A percentile compares a stretch with the other conserved stretches of the same genome.
phyloP scores from a whole-genome alignment of 345 rosid genomes.

The Bruguiera parviflora region DNA sequence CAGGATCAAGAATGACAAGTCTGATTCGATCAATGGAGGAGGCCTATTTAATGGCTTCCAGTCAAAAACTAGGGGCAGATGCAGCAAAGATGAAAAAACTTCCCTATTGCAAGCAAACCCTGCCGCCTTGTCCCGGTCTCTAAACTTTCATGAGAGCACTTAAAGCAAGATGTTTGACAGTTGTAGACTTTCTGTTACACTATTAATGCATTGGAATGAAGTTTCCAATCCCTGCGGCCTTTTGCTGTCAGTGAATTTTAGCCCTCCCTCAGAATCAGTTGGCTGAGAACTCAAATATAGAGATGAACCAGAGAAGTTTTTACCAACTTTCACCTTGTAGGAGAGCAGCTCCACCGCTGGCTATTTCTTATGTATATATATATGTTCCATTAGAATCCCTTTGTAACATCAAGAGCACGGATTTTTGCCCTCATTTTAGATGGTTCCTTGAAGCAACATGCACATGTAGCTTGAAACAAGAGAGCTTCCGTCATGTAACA shows the following conservation, averaged over 20 bases:
- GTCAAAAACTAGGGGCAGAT: constrained; percentile 30
- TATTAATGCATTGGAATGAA: too few species aligned
- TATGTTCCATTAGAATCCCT: not conserved
- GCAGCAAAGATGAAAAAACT: constrained; percentile 30
- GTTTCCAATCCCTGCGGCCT: not conserved
- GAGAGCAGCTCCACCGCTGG: not conserved
- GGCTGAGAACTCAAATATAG: not conserved
- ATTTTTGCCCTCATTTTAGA: not conserved
- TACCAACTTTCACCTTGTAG: constrained; percentile 7
- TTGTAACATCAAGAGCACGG: constrained; percentile 4
- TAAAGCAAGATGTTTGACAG: constrained; percentile 9
- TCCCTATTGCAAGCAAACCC: constrained; percentile 61
- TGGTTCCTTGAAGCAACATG: not conserved
- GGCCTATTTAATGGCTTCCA: constrained; percentile 49
- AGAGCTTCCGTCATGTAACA: constrained; percentile 12
- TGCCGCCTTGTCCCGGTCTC: constrained; percentile 65
- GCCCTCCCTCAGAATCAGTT: not conserved
- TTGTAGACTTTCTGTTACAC: too few species aligned
- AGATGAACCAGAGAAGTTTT: constrained; percentile 5
- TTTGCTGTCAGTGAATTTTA: constrained; percentile 4
- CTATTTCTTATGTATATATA: not conserved
- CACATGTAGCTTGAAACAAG: constrained; percentile 11
- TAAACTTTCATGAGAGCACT: constrained; percentile 59
- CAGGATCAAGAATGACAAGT: constrained; percentile 6
- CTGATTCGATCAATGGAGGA: constrained; percentile 25